These are phyloP conservation scores for Oldenlandia corymbosa DNA, from an alignment of 257 asterid species.

Conservation along the genomic window DNA sequence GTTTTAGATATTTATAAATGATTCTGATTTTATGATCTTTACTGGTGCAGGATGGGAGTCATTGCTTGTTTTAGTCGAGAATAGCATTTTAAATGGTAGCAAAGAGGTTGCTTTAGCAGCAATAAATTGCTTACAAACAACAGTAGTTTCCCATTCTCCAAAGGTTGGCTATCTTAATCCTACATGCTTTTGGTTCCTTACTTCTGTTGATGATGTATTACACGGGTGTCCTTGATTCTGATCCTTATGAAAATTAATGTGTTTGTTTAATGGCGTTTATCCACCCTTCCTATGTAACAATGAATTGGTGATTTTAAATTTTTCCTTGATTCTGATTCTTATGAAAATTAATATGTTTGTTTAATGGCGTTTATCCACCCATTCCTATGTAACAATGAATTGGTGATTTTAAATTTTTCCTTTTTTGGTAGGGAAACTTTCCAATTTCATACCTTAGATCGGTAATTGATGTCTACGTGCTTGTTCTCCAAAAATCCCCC, in stretches of 20 bases:
- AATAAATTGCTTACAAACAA: conserved; percentile 86
- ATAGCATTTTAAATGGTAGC: conserved; percentile 80
- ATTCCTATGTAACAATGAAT: neutral
- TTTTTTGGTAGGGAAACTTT: conserved; percentile 66
- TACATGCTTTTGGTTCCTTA: conserved; percentile 6
- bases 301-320: neutral
- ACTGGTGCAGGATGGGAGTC: conserved; percentile 82
- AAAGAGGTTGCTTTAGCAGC: conserved; percentile 95
- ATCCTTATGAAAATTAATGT: neutral
- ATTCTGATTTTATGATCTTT: conserved; percentile 9
- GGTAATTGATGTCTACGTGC: conserved; percentile 76
- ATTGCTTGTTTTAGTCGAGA: conserved; percentile 64
- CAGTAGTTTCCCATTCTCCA: conserved; percentile 83
- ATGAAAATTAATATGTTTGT: neutral
- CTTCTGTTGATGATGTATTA: neutral
- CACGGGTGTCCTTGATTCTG: neutral
- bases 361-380: neutral
- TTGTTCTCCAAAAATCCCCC: conserved; percentile 62
- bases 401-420: neutral
- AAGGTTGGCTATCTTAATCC: conserved; percentile 44
- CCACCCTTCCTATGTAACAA: neutral
- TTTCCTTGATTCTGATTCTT: neutral
- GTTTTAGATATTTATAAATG: neutral
- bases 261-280: neutral
- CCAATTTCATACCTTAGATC: conserved; percentile 66